Base-by-base conservation (phyloP, 805 yeast species). In the Sugiyamaella smithiae region DNA sequence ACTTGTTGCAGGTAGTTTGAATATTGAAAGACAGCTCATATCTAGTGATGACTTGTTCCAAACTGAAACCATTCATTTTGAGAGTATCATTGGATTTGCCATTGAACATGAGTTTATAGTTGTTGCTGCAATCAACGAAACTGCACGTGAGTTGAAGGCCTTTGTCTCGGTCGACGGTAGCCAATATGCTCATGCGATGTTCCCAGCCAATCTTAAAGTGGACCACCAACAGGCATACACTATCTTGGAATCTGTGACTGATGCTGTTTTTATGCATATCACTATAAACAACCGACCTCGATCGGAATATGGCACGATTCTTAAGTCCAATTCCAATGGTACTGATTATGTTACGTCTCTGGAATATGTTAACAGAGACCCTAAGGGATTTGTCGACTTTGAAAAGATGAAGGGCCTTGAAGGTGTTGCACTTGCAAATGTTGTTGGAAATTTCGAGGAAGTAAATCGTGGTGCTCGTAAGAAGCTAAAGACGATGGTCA, bases 321-420 rank as follows among this genome's bases (percentile, higher is more conserved):
- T 93, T 61, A 91, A 91, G 61, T 88, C 96, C 1, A 90, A 91
- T 66, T 87, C 85, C 16, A 88, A 88, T 58, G 99, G 99, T 53
- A 88, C 97, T 0, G 79, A 85, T 4, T 90, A 87, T 62, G 88
- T 85, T 2, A 68, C 81, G 32, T 71, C 89, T 1, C 72, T 85
- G 51, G 76, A 75, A 7, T 68, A 78, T 49, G 97, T 88, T 14
- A 93, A 90, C 66, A 75, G 97, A 57, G 80, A 89, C 55, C 50
- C 53, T 4, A 58, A 56, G 2, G 98, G 97, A 0, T 89, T 67
- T 67, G 96, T 88, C 46, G 99, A 91, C 67, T 91, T 83, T 66
- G 98, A 93, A 61, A 81, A 84, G 57, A 72, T 89, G 57, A 84
- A 81, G 57, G 85, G 85, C 5, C 67, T 90, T 16, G 97, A 91